Percentiles rank a stretch among this genome's conserved stretches.
These are phyloP conservation scores for Macrophomina pseudophaseolina DNA, from an alignment of 2,329 filamentous ascomycete genomes.

Conservation along the genomic window DNA sequence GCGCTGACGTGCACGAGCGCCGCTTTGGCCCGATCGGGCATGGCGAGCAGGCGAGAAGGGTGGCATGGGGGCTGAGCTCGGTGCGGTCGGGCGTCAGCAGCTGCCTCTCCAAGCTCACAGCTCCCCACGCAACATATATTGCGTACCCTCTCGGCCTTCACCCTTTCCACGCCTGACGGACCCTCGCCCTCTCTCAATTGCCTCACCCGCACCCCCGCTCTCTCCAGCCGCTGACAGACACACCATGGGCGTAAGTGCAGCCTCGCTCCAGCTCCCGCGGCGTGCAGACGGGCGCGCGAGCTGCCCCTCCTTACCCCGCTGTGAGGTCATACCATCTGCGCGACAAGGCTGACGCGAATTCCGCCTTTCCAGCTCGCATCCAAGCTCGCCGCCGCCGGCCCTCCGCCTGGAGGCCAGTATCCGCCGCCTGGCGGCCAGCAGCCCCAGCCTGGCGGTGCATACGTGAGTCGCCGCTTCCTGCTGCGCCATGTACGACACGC, in stretches of 20 bases:
- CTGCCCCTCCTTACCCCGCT: slow-evolving; percentile 30
- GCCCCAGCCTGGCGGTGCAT: slow-evolving; percentile 45
- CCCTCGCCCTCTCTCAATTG: slow-evolving; percentile 12
- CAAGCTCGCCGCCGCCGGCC: slow-evolving; percentile 53
- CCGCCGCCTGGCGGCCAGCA: slow-evolving; percentile 35
- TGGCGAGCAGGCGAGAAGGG: slow-evolving; percentile 1
- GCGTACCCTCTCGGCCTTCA: slow-evolving; percentile 4
- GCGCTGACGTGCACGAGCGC: neutral
- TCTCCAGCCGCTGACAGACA: neutral
- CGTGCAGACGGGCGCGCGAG: neutral
- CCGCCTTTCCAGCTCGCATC: slow-evolving; percentile 47
- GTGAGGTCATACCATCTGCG: slow-evolving; percentile 17
- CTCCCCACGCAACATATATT: slow-evolving; percentile 23
- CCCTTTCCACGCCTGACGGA: slow-evolving; percentile 1
- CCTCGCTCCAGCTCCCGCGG: neutral
- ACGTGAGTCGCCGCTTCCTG: slow-evolving; percentile 54
- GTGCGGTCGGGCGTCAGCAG: slow-evolving; percentile 12
- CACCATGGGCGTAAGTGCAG: slow-evolving; percentile 24
- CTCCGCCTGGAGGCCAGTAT: slow-evolving; percentile 38
- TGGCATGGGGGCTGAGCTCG: slow-evolving; percentile 14
- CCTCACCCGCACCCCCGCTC: neutral
- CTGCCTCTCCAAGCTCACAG: neutral
- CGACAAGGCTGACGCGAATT: slow-evolving; percentile 35
- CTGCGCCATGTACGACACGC: slow-evolving; percentile 30
- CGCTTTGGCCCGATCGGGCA: neutral